These are phyloP conservation scores for Anacardium occidentale DNA, from an alignment of 345 rosid genomes.

Conservation along the genomic window DNA sequence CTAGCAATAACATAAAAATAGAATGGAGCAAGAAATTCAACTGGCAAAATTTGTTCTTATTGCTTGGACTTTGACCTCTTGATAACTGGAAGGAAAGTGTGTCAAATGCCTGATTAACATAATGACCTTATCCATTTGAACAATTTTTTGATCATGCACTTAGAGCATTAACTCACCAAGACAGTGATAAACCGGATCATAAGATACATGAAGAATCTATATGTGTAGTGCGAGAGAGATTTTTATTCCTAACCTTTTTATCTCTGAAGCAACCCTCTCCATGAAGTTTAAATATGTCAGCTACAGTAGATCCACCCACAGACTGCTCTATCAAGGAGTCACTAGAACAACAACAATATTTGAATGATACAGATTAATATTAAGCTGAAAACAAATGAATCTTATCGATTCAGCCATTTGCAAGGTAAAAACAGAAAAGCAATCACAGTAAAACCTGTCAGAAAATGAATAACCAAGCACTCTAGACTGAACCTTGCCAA, in stretches of 20 bases:
- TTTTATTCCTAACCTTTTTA: conserved; percentile 59
- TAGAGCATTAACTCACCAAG: too few relatives aligned
- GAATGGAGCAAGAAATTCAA: too few relatives aligned
- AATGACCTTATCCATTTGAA: too few relatives aligned
- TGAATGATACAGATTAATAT: not conserved
- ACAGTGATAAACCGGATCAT: too few relatives aligned
- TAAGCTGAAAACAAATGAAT: conserved; percentile 5
- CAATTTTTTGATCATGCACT: too few relatives aligned
- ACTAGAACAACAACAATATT: conserved; percentile 40
- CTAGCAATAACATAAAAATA: too few relatives aligned
- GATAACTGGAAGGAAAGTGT: too few relatives aligned
- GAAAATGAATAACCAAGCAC: conserved; percentile 68
- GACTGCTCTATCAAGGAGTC: conserved; percentile 69
- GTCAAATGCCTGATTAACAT: too few relatives aligned
- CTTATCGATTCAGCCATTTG: conserved; percentile 3
- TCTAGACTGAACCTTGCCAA: conserved; percentile 73
- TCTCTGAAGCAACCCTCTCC: conserved; percentile 85
- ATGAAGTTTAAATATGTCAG: conserved; percentile 72
- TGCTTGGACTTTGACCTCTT: too few relatives aligned
- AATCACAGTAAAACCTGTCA: conserved; percentile 64
- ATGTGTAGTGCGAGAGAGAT: not conserved
- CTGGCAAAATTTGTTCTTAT: too few relatives aligned
- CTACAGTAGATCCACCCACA: conserved; percentile 61
- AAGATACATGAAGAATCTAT: too few relatives aligned
- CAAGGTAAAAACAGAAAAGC: not conserved